These are phyloP conservation scores for Persicaria maculosa DNA, from an alignment of 148 eudicot species.

Conservation along the genomic window DNA sequence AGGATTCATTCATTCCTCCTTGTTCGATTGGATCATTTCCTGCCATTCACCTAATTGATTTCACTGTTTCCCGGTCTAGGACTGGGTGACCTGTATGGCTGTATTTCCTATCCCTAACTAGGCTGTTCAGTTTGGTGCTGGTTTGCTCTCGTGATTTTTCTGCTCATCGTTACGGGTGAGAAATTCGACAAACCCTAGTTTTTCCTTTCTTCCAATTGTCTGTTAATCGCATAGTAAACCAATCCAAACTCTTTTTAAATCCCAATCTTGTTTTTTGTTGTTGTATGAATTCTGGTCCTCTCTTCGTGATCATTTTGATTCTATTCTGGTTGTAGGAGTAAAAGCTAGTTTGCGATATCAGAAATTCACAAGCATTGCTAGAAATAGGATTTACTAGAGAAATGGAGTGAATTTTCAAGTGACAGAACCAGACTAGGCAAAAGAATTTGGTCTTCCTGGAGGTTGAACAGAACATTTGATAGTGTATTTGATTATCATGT, in stretches of 20 bases:
- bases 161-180: background rate
- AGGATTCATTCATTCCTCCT: background rate
- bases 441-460: background rate
- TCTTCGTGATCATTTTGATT: background rate
- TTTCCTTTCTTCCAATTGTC: background rate
- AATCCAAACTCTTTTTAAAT: background rate
- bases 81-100: background rate
- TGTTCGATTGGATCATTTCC: background rate
- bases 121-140: background rate
- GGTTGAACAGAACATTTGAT: conserved; percentile 10
- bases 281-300: background rate
- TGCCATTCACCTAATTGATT: background rate
- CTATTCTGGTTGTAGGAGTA: background rate
- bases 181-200: conserved; percentile 10
- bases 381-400: background rate
- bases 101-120: background rate
- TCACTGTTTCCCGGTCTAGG: background rate
- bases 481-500: conserved; percentile 37
- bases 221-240: conserved; percentile 4
- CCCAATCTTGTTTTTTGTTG: background rate
- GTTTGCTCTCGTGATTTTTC: background rate
- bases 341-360: background rate
- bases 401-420: too few species aligned
- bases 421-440: background rate
- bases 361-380: background rate